phyloP scores from a whole-genome alignment of 2,329 filamentous ascomycete genomes.

The Fusarium sacchari region DNA sequence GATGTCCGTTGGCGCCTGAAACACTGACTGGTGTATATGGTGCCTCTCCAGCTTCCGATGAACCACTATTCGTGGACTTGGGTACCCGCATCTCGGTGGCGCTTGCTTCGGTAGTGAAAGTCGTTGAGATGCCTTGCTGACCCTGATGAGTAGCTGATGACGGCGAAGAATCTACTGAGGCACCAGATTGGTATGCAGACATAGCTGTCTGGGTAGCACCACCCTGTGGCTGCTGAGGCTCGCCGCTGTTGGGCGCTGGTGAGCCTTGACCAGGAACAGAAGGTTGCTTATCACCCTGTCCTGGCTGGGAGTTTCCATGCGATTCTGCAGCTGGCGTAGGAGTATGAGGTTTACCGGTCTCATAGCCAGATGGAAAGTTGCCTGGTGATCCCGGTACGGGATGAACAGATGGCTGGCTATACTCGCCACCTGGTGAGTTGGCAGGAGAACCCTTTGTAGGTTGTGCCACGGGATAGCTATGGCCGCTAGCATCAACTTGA shows the following conservation, averaged over 20 bases:
- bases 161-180: background rate
- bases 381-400: background rate
- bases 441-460: background rate
- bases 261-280: background rate
- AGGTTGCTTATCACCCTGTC: background rate
- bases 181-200: background rate
- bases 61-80: background rate
- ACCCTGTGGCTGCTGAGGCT: background rate
- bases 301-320: background rate
- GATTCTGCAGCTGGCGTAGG: background rate
- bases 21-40: background rate
- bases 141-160: background rate
- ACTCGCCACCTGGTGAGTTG: too few species aligned
- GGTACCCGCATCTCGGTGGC: background rate
- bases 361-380: background rate
- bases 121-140: background rate
- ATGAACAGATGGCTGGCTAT: too few species aligned
- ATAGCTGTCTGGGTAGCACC: background rate
- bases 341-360: rapidly evolving
- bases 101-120: background rate
- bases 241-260: background rate
- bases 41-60: background rate
- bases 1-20: background rate
- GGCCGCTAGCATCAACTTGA: background rate
- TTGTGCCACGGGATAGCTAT: background rate